phyloP scores from a whole-genome alignment of 148 eudicot species.

The Rhododendron griersonianum region DNA sequence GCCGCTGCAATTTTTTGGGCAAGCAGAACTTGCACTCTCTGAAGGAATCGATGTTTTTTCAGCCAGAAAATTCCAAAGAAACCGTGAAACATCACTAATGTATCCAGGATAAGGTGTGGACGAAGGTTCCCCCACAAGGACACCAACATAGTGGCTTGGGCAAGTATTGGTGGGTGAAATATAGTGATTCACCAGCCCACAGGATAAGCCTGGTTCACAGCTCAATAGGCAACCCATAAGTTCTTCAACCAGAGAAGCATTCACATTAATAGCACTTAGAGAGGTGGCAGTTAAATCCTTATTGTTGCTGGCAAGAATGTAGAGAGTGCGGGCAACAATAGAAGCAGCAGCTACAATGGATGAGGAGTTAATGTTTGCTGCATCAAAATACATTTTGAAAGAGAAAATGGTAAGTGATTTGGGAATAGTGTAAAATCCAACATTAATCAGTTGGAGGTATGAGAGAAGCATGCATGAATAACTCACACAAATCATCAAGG shows the following conservation, averaged over 20 bases:
- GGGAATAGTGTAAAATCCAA: not conserved
- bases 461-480: slow-evolving; percentile 6
- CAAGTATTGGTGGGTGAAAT: slow-evolving; percentile 66
- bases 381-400: slow-evolving; percentile 15
- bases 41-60: slow-evolving; percentile 61
- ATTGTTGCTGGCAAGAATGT: slow-evolving; percentile 63
- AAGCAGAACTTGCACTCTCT: slow-evolving; percentile 42
- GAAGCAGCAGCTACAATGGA: slow-evolving; percentile 88
- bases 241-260: slow-evolving; percentile 72
- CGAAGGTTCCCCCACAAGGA: slow-evolving; percentile 75
- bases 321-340: slow-evolving; percentile 79
- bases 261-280: slow-evolving; percentile 47
- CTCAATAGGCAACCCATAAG: slow-evolving; percentile 72
- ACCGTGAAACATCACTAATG: slow-evolving; percentile 77
- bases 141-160: slow-evolving; percentile 94
- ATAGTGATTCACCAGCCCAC: slow-evolving; percentile 66
- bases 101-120: slow-evolving; percentile 57
- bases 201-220: slow-evolving; percentile 89
- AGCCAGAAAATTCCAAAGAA: slow-evolving; percentile 86
- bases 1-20: slow-evolving; percentile 58
- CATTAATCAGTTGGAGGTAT: not conserved
- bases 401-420: not conserved
- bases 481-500: slow-evolving; percentile 78
- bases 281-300: slow-evolving; percentile 29
- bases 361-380: slow-evolving; percentile 87